Percentiles rank a stretch among this genome's conserved stretches.
Conservation (phyloP, 2,329 filamentous ascomycete species). For the Plenodomus tracheiphilus region DNA sequence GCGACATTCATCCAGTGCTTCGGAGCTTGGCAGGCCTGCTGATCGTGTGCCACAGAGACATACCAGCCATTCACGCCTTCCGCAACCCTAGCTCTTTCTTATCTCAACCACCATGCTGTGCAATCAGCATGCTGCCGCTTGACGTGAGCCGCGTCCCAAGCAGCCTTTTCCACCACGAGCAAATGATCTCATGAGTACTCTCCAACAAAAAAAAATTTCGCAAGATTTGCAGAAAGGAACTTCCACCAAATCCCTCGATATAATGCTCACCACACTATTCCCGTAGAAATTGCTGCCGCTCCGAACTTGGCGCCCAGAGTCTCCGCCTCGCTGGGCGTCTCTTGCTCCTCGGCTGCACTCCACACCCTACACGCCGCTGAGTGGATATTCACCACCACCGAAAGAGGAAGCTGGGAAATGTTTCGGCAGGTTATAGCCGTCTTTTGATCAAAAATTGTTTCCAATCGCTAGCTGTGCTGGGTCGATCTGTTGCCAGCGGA, state of each 20-base stretch:
- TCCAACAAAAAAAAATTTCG: background rate
- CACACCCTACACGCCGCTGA: constrained; percentile 10
- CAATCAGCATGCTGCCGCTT: background rate
- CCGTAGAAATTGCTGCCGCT: constrained; percentile 7
- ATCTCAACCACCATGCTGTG: constrained; percentile 15
- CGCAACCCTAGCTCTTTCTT: constrained; percentile 13
- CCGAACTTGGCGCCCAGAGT: constrained; percentile 16
- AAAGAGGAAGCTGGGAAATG: constrained; percentile 22
- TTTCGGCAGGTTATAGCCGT: constrained; percentile 1
- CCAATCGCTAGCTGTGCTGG: background rate
- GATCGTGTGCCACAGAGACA: constrained; percentile 16
- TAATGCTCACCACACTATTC: background rate
- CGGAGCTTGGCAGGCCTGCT: constrained; percentile 27
- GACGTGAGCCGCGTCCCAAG: background rate
- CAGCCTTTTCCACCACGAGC: background rate
- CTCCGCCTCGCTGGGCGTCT: constrained; percentile 13
- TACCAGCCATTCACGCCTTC: constrained; percentile 10
- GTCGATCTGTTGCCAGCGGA: background rate
- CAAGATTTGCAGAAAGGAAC: background rate
- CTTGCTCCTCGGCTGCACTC: constrained; percentile 9
- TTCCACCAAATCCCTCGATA: background rate
- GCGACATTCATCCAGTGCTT: constrained; percentile 25
- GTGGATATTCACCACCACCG: constrained; percentile 11
- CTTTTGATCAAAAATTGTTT: background rate
- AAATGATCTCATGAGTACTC: background rate